Evolutionary conservation across 768 basidiomycete genomes (phyloP), one percentile per base, ranked within the genome.

Genomic region (Leccinum sublutescens): DNA sequence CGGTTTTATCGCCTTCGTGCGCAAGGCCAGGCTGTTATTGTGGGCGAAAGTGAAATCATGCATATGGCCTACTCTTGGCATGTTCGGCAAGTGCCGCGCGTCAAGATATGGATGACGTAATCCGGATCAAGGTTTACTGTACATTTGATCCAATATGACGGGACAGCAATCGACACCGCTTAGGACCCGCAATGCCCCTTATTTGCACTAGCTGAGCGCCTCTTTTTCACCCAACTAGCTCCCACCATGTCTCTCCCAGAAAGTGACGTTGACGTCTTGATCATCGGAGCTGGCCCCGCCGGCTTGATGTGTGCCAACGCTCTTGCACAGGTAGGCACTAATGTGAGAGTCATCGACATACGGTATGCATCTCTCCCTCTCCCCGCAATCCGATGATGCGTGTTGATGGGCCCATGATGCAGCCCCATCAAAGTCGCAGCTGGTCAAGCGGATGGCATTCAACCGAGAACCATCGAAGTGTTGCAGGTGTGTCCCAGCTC

Each of bases 251-350:
- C 68, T 34, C 59, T 64, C 11, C 71, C 72, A 15, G 55, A 71
- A 48, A 45, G 19, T 19, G 11, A 45, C 19, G 76, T 79, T 34
- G 77, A 78, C 54, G 75, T 78, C 33, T 69, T 78, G 40, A 66
- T 78, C 53, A 75, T 78, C 17, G 78, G 77, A 31, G 78, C 78
- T 14, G 77, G 77, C 10, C 77, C 78, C 3, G 70, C 78, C 21
- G 79, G 78, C 50, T 63, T 79, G 33, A 75, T 79, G 77, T 75
- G 71, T 50, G 78, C 79, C 12, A 75, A 77, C 17, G 78, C 71
- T n/a, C 66, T 80, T 19, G 75, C 72, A 5, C 65, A 64, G 23
- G 76, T 73, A 4, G 67, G 69, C 10, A 71, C 79, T 25, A 73
- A 71, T 34, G 72, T 80, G 25, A 68, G 71, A 36, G 69, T 80